Conservation (phyloP, 768 basidiomycete species). For the Lenzites betulinus region DNA sequence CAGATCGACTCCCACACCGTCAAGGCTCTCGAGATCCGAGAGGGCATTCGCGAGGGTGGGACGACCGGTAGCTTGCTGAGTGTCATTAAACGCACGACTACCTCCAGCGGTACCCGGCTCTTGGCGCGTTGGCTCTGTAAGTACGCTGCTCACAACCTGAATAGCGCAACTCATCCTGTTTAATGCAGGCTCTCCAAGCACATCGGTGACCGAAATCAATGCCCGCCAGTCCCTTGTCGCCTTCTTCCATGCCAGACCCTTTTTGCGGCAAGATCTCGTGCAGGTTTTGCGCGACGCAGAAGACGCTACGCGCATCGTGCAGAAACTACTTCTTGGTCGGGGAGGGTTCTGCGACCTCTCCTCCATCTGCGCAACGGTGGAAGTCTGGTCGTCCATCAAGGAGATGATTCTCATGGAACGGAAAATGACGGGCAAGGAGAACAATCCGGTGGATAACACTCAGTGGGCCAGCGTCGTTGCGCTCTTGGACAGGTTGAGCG, state of each 20-base stretch:
- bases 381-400: constrained; percentile 56
- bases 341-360: constrained; percentile 68
- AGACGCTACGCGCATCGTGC: constrained; percentile 75
- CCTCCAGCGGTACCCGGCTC: constrained; percentile 74
- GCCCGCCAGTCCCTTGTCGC: constrained; percentile 76
- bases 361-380: constrained; percentile 62
- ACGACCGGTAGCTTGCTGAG: constrained; percentile 72
- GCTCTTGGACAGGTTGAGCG: constrained; percentile 53
- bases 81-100: constrained; percentile 74
- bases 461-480: constrained; percentile 62
- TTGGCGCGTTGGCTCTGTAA: constrained; percentile 78
- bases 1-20: constrained; percentile 89
- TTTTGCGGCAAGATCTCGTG: constrained; percentile 65
- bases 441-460: constrained; percentile 19
- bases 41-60: constrained; percentile 73
- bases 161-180: not conserved
- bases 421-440: constrained; percentile 45
- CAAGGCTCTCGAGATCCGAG: constrained; percentile 84
- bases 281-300: constrained; percentile 57
- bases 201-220: constrained; percentile 70
- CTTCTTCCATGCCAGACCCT: constrained; percentile 60
- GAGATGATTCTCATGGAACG: constrained; percentile 58
- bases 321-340: constrained; percentile 70
- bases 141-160: constrained; percentile 27
- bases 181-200: constrained; percentile 77